phyloP scores from a whole-genome alignment of 768 basidiomycete genomes.

The Pleurotus cornucopiae region DNA sequence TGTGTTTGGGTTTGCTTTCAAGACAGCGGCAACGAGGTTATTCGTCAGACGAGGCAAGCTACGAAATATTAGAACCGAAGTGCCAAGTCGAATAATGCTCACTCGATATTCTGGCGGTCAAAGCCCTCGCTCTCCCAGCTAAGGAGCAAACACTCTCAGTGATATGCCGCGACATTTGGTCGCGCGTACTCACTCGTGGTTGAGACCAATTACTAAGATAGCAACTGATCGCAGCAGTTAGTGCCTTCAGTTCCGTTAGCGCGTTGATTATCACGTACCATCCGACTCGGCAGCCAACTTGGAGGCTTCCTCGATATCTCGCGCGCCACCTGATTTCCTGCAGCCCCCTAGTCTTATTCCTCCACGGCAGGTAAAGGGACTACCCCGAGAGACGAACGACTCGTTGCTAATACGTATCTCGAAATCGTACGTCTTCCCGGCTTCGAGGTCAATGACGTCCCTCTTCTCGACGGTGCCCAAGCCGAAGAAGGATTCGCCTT shows the following conservation, averaged over 20 bases:
- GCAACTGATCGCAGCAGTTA: conserved; percentile 18
- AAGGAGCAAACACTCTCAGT: background rate
- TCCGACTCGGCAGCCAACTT: conserved; percentile 34
- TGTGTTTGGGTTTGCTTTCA: conserved; percentile 49
- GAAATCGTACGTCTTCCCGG: conserved; percentile 36
- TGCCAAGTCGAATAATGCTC: background rate
- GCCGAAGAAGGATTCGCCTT: conserved; percentile 38
- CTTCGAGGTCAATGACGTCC: conserved; percentile 31
- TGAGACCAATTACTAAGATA: conserved; percentile 50
- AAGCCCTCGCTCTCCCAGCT: conserved; percentile 57
- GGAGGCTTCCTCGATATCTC: conserved; percentile 37
- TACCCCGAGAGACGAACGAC: conserved; percentile 28
- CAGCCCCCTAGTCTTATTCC: conserved; percentile 33
- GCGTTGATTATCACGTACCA: background rate
- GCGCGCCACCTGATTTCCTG: conserved; percentile 28
- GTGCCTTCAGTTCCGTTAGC: background rate
- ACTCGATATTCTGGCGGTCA: conserved; percentile 48
- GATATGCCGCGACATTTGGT: background rate
- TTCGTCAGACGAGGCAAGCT: conserved; percentile 46
- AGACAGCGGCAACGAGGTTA: conserved; percentile 43
- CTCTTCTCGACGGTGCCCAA: conserved; percentile 37
- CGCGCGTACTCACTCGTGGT: conserved; percentile 30
- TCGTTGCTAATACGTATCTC: conserved; percentile 31
- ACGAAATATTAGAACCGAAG: background rate
- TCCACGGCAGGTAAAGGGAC: conserved; percentile 34